Evolutionary conservation across 371 early-diverging fungal species (phyloP).

Genomic region (Rhizomucor miehei): DNA sequence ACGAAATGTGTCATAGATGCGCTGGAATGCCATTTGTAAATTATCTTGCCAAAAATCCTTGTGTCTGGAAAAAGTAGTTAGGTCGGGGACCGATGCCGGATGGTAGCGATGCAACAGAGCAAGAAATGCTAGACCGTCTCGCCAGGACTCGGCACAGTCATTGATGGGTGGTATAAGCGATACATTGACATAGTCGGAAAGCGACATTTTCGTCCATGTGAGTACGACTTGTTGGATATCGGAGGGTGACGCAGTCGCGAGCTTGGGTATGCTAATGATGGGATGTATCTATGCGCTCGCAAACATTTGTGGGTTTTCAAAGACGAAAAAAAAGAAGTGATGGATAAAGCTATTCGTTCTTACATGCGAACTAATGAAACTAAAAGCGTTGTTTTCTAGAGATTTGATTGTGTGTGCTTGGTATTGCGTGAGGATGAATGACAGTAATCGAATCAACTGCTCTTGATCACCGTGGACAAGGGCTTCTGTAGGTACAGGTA

Average conservation of each 20-base stretch:
- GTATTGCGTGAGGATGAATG: conserved; percentile 33
- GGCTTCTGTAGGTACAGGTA: conserved; percentile 2
- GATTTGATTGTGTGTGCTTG: conserved; percentile 24
- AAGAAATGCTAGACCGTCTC: conserved; percentile 62
- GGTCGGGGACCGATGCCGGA: conserved; percentile 55
- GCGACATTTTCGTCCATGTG: conserved; percentile 58
- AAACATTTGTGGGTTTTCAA: not conserved
- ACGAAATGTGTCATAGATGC: conserved; percentile 17
- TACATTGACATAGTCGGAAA: conserved; percentile 54
- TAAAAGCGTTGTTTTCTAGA: conserved; percentile 17
- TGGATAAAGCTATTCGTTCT: conserved; percentile 4
- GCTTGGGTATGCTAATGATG: conserved; percentile 22
- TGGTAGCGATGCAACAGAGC: conserved; percentile 65
- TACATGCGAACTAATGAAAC: conserved; percentile 35
- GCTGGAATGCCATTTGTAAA: conserved; percentile 19
- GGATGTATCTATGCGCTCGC: conserved; percentile 12
- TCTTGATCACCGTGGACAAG: conserved; percentile 15
- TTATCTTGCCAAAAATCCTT: conserved; percentile 11
- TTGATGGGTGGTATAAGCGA: conserved; percentile 43
- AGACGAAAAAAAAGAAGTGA: not conserved
- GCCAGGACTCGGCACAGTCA: conserved; percentile 61
- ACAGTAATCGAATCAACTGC: conserved; percentile 24
- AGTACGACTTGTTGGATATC: conserved; percentile 51
- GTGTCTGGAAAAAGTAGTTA: conserved; percentile 22
- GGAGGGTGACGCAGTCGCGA: conserved; percentile 22